These are phyloP conservation scores for Multifurca ochricompacta DNA, from an alignment of 768 basidiomycete genomes.

Conservation along the genomic window DNA sequence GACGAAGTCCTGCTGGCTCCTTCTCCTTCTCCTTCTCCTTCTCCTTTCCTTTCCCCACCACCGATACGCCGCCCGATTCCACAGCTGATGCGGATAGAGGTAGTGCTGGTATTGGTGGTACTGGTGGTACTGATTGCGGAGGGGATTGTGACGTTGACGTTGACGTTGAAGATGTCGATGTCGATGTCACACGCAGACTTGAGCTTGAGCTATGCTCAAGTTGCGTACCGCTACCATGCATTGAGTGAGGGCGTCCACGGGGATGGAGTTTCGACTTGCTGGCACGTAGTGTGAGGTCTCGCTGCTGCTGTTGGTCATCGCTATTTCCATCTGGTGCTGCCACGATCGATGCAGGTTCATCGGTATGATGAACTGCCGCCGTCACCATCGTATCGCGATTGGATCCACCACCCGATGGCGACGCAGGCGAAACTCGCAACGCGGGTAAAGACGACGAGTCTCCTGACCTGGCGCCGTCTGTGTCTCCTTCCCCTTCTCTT, in stretches of 20 bases:
- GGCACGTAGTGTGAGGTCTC: too few species aligned
- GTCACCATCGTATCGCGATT: not conserved
- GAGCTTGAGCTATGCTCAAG: slow-evolving; percentile 2
- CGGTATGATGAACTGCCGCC: not conserved
- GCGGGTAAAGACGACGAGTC: not conserved
- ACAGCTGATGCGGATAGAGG: not conserved
- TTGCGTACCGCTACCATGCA: slow-evolving; percentile 9
- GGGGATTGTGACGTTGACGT: too few species aligned
- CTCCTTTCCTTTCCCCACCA: too few species aligned
- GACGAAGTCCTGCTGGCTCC: slow-evolving; percentile 33
- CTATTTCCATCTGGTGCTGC: not conserved
- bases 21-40: slow-evolving; percentile 23
- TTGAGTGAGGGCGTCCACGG: slow-evolving; percentile 9
- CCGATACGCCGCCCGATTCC: not conserved
- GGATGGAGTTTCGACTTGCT: too few species aligned
- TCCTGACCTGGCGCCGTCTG: too few species aligned
- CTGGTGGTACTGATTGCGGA: too few species aligned
- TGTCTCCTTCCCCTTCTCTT: too few species aligned
- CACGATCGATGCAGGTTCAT: not conserved
- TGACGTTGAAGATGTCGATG: too few species aligned
- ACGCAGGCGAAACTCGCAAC: slow-evolving; percentile 7
- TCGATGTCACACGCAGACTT: too few species aligned
- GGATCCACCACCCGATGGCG: not conserved
- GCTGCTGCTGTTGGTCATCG: too few species aligned
- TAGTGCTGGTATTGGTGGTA: too few species aligned